These are phyloP conservation scores for Apiospora malaysiana DNA, from an alignment of 2,329 filamentous ascomycete species.

Conservation along the genomic window DNA sequence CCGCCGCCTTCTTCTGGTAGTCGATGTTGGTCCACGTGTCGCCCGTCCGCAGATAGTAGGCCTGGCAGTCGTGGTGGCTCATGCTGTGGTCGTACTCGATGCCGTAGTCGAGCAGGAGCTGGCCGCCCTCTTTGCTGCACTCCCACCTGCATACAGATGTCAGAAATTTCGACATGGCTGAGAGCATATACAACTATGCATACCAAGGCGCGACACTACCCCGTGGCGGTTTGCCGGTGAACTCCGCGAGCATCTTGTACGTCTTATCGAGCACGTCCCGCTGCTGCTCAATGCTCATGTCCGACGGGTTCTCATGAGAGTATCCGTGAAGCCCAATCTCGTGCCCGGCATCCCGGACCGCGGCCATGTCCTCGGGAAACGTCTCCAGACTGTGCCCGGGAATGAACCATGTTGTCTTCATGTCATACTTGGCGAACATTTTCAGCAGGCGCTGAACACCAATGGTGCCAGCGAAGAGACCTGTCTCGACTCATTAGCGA, in stretches of 20 bases:
- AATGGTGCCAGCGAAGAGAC: constrained; percentile 71
- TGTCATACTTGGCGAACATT: constrained; percentile 53
- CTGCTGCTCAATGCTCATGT: constrained; percentile 79
- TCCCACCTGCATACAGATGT: constrained; percentile 60
- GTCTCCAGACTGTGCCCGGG: constrained; percentile 66
- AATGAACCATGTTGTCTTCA: constrained; percentile 55
- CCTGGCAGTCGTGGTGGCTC: constrained; percentile 68
- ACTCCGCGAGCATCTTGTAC: constrained; percentile 72
- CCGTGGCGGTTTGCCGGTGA: constrained; percentile 73
- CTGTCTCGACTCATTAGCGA: not conserved
- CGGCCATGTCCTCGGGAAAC: constrained; percentile 68
- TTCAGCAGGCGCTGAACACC: constrained; percentile 72
- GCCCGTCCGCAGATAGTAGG: constrained; percentile 68
- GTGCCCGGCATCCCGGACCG: constrained; percentile 67
- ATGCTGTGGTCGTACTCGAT: constrained; percentile 75
- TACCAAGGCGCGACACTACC: constrained; percentile 75
- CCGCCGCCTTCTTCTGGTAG: constrained; percentile 64
- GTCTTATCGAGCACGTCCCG: constrained; percentile 77
- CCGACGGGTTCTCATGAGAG: constrained; percentile 74
- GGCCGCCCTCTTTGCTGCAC: constrained; percentile 69
- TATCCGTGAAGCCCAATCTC: constrained; percentile 71
- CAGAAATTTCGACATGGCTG: not conserved
- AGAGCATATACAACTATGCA: not conserved
- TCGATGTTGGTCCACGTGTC: constrained; percentile 73
- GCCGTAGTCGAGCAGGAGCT: constrained; percentile 69